Evolutionary conservation across 2,329 filamentous ascomycete species (phyloP).

Genomic region (Dendrostoma leiphaemia): DNA sequence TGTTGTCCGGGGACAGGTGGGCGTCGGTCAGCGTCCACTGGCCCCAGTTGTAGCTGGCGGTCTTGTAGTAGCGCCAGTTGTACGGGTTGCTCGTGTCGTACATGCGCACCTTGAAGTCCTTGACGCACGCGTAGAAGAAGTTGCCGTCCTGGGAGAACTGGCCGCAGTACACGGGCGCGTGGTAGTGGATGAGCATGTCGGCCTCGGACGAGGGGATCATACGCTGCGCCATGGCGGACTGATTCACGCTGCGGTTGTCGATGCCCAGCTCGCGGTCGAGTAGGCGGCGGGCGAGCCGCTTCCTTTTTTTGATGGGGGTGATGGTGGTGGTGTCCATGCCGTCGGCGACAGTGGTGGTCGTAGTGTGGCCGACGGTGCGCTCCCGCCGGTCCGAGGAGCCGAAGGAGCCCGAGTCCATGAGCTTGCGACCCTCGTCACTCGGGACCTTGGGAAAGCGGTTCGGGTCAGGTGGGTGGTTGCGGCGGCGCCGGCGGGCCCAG

Average conservation of each 20-base stretch:
- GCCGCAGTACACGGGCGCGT: constrained; percentile 85
- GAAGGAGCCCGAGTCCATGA: constrained; percentile 84
- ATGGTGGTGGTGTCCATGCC: background rate
- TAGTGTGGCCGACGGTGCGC: too few species aligned
- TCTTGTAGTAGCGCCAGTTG: constrained; percentile 95
- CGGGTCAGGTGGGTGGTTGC: constrained; percentile 43
- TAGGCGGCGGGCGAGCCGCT: constrained; percentile 63
- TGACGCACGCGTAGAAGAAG: constrained; percentile 90
- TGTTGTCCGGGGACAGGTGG: constrained; percentile 86
- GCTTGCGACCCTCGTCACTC: constrained; percentile 68
- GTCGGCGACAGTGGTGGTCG: too few species aligned
- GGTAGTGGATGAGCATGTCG: constrained; percentile 86
- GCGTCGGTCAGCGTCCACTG: constrained; percentile 97
- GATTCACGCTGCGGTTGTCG: constrained; percentile 61
- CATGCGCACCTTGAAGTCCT: constrained; percentile 94
- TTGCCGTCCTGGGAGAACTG: constrained; percentile 97
- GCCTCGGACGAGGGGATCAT: constrained; percentile 76
- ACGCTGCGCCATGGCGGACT: constrained; percentile 64
- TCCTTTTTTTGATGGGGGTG: constrained; percentile 52
- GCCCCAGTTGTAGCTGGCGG: constrained; percentile 78
- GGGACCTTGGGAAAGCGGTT: constrained; percentile 79
- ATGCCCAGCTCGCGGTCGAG: constrained; percentile 80
- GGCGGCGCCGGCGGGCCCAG: constrained; percentile 39
- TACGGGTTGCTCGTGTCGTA: constrained; percentile 97
- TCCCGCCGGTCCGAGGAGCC: constrained; percentile 63